A percentile compares a stretch with the other conserved stretches of the same genome.
These are phyloP conservation scores for Helenozyma baotianmanensis DNA, from an alignment of 805 yeast genomes.

Conservation along the genomic window DNA sequence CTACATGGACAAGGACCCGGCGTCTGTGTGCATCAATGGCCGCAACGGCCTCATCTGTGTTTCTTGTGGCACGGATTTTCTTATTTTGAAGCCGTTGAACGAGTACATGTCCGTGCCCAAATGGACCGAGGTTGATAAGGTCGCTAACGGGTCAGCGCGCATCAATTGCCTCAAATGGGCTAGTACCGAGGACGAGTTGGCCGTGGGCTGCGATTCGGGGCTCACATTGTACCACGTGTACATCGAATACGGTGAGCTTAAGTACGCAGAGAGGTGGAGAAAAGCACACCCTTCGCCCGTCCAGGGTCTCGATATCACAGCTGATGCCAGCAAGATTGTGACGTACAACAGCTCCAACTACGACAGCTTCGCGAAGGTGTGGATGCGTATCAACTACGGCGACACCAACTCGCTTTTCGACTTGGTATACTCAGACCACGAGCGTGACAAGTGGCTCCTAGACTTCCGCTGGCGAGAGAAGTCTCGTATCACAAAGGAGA, in stretches of 20 bases:
- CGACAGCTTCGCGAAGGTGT: conserved; percentile 68
- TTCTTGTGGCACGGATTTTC: conserved; percentile 40
- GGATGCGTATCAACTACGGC: conserved; percentile 73
- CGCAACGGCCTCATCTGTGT: conserved; percentile 58
- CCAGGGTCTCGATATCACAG: conserved; percentile 52
- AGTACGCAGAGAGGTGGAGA: conserved; percentile 39
- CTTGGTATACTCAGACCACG: conserved; percentile 63
- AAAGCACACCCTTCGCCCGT: conserved; percentile 59
- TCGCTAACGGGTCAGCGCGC: conserved; percentile 5
- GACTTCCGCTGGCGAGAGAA: conserved; percentile 33
- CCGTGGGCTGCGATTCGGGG: conserved; percentile 50
- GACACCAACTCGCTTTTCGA: conserved; percentile 58
- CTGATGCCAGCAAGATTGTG: conserved; percentile 58
- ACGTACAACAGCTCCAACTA: conserved; percentile 55
- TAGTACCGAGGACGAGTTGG: conserved; percentile 46
- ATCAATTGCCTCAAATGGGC: conserved; percentile 56
- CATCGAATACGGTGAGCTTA: conserved; percentile 42
- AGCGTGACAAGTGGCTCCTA: conserved; percentile 43
- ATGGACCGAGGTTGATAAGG: conserved; percentile 37
- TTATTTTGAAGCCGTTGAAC: conserved; percentile 54
- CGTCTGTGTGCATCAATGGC: conserved; percentile 59
- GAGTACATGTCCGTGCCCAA: conserved; percentile 39
- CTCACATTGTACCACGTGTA: conserved; percentile 52
- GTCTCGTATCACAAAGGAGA: conserved; percentile 41
- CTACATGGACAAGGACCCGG: conserved; percentile 63